phyloP scores from a whole-genome alignment of 108 stramenopile species.

The Nitzschia sp. region DNA sequence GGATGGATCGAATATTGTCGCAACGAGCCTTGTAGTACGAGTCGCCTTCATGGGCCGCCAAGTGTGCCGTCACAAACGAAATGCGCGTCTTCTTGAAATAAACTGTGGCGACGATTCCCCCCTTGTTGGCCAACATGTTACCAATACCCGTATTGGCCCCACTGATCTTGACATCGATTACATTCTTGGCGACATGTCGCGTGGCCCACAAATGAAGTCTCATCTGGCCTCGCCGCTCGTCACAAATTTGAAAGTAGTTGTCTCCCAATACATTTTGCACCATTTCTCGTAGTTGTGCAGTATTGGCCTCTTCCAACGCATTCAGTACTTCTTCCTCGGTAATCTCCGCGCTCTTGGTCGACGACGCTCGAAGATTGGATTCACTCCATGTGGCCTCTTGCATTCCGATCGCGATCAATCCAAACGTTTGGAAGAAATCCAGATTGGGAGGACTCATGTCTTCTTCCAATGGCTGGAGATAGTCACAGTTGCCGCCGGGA shows the following conservation, averaged over 20 bases:
- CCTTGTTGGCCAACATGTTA: conserved; percentile 49
- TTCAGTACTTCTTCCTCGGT: conserved; percentile 16
- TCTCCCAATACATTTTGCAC: conserved; percentile 19
- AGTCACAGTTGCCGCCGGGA: conserved; percentile 19
- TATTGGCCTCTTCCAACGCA: conserved; percentile 18
- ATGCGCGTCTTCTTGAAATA: conserved; percentile 30
- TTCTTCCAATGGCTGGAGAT: not conserved
- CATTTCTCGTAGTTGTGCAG: conserved; percentile 14
- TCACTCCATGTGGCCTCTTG: conserved; percentile 42
- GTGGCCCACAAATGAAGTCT: conserved; percentile 44
- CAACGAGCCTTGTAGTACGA: conserved; percentile 34
- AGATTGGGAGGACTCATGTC: not conserved
- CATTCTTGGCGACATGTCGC: conserved; percentile 1
- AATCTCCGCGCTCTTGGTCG: not conserved
- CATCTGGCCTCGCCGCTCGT: conserved; percentile 52
- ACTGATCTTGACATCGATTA: conserved; percentile 31
- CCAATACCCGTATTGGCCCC: conserved; percentile 53
- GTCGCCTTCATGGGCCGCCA: conserved; percentile 52
- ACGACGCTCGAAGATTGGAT: not conserved
- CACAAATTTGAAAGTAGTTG: conserved; percentile 15
- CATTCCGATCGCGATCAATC: conserved; percentile 50
- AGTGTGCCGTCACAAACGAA: conserved; percentile 45
- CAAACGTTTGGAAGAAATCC: conserved; percentile 17
- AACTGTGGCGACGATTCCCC: conserved; percentile 50
- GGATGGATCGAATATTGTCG: conserved; percentile 32